phyloP scores from a whole-genome alignment of 495 filamentous ascomycete genomes.

The Aspergillus avenaceus region DNA sequence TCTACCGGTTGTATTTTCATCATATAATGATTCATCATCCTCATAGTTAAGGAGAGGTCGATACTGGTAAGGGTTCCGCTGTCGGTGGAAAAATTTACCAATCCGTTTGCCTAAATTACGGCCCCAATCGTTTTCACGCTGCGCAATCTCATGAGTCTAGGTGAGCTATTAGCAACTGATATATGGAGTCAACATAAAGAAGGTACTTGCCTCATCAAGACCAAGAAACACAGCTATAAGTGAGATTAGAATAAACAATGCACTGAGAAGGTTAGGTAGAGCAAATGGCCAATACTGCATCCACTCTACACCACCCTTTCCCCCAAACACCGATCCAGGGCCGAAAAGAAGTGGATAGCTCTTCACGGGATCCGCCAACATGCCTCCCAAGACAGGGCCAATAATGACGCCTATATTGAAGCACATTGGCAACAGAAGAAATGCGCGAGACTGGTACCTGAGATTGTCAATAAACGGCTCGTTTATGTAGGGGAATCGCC shows the following conservation, averaged over 20 bases:
- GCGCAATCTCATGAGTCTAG: conserved; percentile 47
- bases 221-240: conserved; percentile 50
- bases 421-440: conserved; percentile 75
- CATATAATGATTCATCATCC: conserved; percentile 30
- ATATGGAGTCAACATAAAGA: not conserved
- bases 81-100: conserved; percentile 25
- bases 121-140: conserved; percentile 47
- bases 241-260: conserved; percentile 48
- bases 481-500: not conserved
- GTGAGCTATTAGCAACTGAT: conserved; percentile 5
- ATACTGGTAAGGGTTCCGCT: conserved; percentile 19
- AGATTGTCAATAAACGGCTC: conserved; percentile 3
- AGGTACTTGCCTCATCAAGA: conserved; percentile 50
- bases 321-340: conserved; percentile 44
- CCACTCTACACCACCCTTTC: conserved; percentile 54
- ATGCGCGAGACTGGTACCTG: conserved; percentile 68
- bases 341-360: conserved; percentile 66
- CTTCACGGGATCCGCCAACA: conserved; percentile 66
- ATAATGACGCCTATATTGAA: conserved; percentile 74
- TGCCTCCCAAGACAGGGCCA: conserved; percentile 60
- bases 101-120: conserved; percentile 43
- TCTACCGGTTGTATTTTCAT: conserved; percentile 22
- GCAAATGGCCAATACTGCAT: conserved; percentile 60
- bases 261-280: conserved; percentile 58
- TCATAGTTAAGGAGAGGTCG: conserved; percentile 22